Base-by-base conservation (phyloP, 164 flowering plant genomes). In the Stephania yunnanensis region DNA sequence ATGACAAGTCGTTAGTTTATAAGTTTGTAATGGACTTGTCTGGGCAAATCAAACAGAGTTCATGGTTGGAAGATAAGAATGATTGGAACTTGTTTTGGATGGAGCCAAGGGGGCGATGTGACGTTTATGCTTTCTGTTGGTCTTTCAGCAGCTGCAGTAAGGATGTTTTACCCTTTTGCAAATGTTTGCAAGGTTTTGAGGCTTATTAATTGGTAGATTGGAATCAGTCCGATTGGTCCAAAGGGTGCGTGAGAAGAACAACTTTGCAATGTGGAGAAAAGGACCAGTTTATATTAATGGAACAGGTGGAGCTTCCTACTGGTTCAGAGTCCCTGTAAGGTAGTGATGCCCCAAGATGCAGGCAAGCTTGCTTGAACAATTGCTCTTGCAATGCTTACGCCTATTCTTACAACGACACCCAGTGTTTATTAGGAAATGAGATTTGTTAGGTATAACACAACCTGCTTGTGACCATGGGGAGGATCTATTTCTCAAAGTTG, bases 331-430 rank as follows among this genome's bases (percentile, higher is more conserved):
- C 44, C 13, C 2, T 64, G 4, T 0, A 17, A 1, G 30, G 25
- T 9, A 5, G 4, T 19, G 69, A 74, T n/a, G 7, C 17, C n/a
- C 30, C 80, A 15, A 29, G 63, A 25, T 82, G 85, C 74, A 45
- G 68, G 19, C 58, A 25, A 1, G n/a, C 20, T 12, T 84, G 87
- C 75, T 31, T 71, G 50, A 77, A 29, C 10, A 81, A 75, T 46
- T 84, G 86, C 81, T 83, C 85, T 13, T 84, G 87, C 46, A 61
- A n/a, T 4, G 88, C 82, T 70, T 86, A 78, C 53, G 13, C 53
- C 53, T 48, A 48, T 7, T 8, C 53, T 48, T 8, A 48, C 53
- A 48, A 48, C 19, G 42, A 36, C 4, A 68, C 61, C 52, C 72
- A 72, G 61, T 72, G 79, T 45, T 22, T 65, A 65, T 6, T 36